Conservation (phyloP, 345 rosid genomes). For the Brassica juncea region DNA sequence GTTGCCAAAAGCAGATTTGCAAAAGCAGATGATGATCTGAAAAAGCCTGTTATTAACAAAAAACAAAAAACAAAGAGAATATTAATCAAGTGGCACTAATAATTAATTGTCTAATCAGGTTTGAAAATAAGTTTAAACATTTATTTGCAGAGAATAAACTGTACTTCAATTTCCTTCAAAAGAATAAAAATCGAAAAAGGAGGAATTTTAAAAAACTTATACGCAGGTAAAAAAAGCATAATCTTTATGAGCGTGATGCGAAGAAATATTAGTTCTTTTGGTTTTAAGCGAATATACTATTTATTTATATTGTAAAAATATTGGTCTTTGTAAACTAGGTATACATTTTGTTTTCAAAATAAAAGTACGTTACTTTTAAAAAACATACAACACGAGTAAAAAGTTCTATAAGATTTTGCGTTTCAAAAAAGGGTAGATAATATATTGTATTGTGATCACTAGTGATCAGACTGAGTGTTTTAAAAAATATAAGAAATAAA, state of each 20-base stretch:
- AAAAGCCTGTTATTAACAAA: slow-evolving; percentile 65
- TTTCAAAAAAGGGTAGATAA: no score
- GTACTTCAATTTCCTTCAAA: slow-evolving; percentile 21
- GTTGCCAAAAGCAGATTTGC: slow-evolving; percentile 70
- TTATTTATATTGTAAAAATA: slow-evolving; percentile 13
- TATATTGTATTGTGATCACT: no score
- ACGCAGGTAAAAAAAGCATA: slow-evolving; percentile 11
- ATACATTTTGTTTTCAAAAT: neutral
- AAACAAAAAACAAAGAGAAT: slow-evolving; percentile 21
- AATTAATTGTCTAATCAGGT: slow-evolving; percentile 15
- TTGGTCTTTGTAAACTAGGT: slow-evolving; percentile 23
- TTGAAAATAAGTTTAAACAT: slow-evolving; percentile 18
- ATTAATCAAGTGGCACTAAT: slow-evolving; percentile 31
- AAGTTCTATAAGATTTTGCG: neutral
- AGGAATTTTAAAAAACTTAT: neutral
- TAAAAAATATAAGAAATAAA: no score
- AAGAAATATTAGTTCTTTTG: neutral
- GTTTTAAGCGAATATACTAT: neutral
- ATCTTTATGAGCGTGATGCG: slow-evolving; percentile 22
- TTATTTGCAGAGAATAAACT: slow-evolving; percentile 31
- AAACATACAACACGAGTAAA: neutral
- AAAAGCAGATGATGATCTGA: slow-evolving; percentile 93
- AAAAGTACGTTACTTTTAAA: neutral
- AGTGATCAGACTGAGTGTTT: no score
- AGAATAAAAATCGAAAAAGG: slow-evolving; percentile 17